Evolutionary conservation across 345 rosid species (phyloP), one percentile per base, ranked within the genome.

Genomic region (Eucalyptus pauciflora): DNA sequence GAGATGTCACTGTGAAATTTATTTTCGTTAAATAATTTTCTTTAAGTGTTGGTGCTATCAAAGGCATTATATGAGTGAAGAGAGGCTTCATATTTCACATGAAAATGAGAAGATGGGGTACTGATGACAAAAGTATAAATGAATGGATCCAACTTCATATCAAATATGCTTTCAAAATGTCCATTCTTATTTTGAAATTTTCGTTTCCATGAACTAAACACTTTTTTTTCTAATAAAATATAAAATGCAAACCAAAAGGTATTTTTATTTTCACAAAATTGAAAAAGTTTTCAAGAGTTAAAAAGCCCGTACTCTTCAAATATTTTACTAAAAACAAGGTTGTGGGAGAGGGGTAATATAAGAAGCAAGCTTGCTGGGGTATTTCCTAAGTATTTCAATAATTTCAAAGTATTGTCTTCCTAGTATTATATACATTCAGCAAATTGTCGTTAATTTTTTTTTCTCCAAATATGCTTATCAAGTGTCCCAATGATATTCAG

Each of bases 201-300:
- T 64, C 18, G 8, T 14, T n/a, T 64, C 18, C 37, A n/a, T 8
- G 10, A n/a, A 14, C 9, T 31, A 64, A 64, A 7, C 10, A 14
- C 10, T 27, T 12, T 27, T 60, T n/a, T 60, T 60, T 27, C 16
- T 52, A 52, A 27, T 60, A 1, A 60, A 60, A 60, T 60, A 9
- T 56, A 56, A 56, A 60, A 60, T 60, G 31, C 31, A 27, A 27
- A 11, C 2, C 8, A 13, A 60, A 60, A 60, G 3, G n/a, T 60
- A 12, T 12, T 27, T 60, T 60, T 29, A 27, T 27, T 27, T 60
- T 27, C 31, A 60, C n/a, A 60, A 27, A 56, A 60, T 60, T 12
- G 14, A 60, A 60, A 60, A 12, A 1, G 0, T 1, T 5, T 60
- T 25, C 67, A 5, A 1, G 2, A 25, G 13, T 60, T 25, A 60